Evolutionary conservation across 495 filamentous ascomycete genomes (phyloP).

Genomic region (Penicillium steckii): DNA sequence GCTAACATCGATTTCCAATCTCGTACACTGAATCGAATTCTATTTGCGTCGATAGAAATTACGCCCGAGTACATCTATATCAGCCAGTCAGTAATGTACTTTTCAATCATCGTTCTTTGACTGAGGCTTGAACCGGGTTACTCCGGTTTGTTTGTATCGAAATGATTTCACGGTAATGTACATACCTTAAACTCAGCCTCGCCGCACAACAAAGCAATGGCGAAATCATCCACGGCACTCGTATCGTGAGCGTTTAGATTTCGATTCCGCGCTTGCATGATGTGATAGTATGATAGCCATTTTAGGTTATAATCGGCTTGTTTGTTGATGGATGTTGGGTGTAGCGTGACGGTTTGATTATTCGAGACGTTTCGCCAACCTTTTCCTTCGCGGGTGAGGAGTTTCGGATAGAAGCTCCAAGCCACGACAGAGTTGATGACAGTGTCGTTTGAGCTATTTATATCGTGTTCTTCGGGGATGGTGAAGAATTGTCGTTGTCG

Average conservation of each 20-base stretch:
- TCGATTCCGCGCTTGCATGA: conserved; percentile 83
- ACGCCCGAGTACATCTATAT: conserved; percentile 77
- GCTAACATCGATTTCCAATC: conserved; percentile 91
- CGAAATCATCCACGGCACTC: conserved; percentile 74
- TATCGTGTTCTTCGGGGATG: conserved; percentile 68
- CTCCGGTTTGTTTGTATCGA: no score
- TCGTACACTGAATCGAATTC: conserved; percentile 79
- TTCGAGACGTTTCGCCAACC: conserved; percentile 88
- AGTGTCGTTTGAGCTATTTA: conserved; percentile 73
- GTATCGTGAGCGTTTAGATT: conserved; percentile 90
- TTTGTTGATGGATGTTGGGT: conserved; percentile 86
- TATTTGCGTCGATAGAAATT: conserved; percentile 78
- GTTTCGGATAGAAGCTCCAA: conserved; percentile 93
- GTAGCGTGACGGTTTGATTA: conserved; percentile 80
- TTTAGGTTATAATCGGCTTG: conserved; percentile 56
- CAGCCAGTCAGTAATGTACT: not conserved
- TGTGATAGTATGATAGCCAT: conserved; percentile 91
- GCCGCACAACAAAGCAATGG: conserved; percentile 80
- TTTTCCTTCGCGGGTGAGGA: conserved; percentile 81
- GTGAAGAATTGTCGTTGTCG: conserved; percentile 75
- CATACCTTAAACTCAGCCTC: conserved; percentile 76
- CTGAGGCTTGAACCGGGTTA: no score
- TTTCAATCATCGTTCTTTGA: no score
- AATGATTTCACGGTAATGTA: not conserved
- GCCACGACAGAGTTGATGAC: conserved; percentile 78